A percentile compares a stretch with the other conserved stretches of the same genome.
These are phyloP conservation scores for Lachnellula subtilissima DNA, from an alignment of 2,329 filamentous ascomycete genomes.

Conservation along the genomic window DNA sequence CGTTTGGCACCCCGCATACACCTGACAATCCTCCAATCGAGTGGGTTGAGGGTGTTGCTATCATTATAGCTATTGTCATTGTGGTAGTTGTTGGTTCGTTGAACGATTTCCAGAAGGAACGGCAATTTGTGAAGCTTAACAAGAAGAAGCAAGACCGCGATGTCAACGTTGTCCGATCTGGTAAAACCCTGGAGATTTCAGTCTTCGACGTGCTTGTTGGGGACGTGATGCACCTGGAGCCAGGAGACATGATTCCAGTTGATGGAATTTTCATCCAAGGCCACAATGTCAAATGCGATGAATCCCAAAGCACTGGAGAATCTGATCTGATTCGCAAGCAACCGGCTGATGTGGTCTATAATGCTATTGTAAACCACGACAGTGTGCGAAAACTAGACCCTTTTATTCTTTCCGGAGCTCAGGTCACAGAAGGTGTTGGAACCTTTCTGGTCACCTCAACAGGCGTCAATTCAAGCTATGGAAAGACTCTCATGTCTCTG, in stretches of 20 bases:
- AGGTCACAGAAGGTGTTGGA: conserved; percentile 71
- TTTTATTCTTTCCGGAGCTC: conserved; percentile 76
- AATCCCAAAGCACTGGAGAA: conserved; percentile 73
- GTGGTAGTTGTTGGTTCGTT: conserved; percentile 73
- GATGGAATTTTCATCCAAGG: conserved; percentile 67
- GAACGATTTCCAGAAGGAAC: conserved; percentile 79
- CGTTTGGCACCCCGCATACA: conserved; percentile 50
- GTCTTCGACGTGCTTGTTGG: conserved; percentile 69
- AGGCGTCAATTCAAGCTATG: conserved; percentile 69
- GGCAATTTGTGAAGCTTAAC: conserved; percentile 75
- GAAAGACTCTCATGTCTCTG: conserved; percentile 73
- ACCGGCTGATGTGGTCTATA: conserved; percentile 58
- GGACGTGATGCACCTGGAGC: conserved; percentile 68
- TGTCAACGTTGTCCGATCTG: conserved; percentile 73
- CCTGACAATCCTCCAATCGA: conserved; percentile 52
- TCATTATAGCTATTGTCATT: conserved; percentile 70
- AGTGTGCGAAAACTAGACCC: conserved; percentile 65
- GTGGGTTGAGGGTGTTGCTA: conserved; percentile 79
- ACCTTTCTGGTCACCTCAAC: conserved; percentile 71
- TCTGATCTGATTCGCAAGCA: conserved; percentile 68
- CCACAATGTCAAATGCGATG: conserved; percentile 64
- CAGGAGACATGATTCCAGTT: conserved; percentile 67
- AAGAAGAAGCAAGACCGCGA: conserved; percentile 72
- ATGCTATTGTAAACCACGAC: conserved; percentile 56
- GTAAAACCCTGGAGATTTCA: conserved; percentile 62